These are phyloP conservation scores for Salpingoeca rosetta DNA, from an alignment of 78 protist genomes.

Conservation along the genomic window DNA sequence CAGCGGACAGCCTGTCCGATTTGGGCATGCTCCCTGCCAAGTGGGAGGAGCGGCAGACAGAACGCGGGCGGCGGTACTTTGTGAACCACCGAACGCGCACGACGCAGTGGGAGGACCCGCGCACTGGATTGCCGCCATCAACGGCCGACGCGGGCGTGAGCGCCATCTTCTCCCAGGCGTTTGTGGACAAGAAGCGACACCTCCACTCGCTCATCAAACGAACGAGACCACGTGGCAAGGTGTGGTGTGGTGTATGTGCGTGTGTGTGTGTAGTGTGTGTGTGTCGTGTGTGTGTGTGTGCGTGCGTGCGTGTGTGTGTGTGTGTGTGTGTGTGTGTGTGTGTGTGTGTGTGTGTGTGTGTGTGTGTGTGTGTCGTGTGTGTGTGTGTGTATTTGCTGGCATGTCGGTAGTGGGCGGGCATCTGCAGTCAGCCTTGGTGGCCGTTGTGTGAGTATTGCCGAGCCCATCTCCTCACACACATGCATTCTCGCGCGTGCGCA, in stretches of 20 bases:
- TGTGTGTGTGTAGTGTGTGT: neutral
- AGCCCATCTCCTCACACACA: neutral
- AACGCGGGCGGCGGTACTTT: slow-evolving; percentile 24
- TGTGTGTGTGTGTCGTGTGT: too few relatives aligned
- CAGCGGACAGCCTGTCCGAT: neutral
- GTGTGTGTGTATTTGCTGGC: too few relatives aligned
- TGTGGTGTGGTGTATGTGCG: neutral
- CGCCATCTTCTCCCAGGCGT: neutral
- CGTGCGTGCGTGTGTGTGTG: too few relatives aligned
- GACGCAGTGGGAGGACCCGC: slow-evolving; percentile 41
- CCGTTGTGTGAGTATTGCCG: neutral
- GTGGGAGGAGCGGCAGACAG: slow-evolving; percentile 34
- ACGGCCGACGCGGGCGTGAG: neutral
- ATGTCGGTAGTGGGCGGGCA: too few relatives aligned
- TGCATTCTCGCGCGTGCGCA: too few relatives aligned
- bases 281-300: too few relatives aligned
- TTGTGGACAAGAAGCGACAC: slow-evolving; percentile 1
- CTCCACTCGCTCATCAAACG: slow-evolving; percentile 19
- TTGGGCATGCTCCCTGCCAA: neutral
- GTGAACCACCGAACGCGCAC: slow-evolving; percentile 40
- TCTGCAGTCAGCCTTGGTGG: too few relatives aligned
- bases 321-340: too few relatives aligned
- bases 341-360: too few relatives aligned
- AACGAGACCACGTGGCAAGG: slow-evolving; percentile 3
- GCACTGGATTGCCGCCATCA: neutral